Percentiles rank a stretch among this genome's conserved stretches.
Conservation (phyloP, 2,329 filamentous ascomycete genomes). For the Lachnellula cervina region DNA sequence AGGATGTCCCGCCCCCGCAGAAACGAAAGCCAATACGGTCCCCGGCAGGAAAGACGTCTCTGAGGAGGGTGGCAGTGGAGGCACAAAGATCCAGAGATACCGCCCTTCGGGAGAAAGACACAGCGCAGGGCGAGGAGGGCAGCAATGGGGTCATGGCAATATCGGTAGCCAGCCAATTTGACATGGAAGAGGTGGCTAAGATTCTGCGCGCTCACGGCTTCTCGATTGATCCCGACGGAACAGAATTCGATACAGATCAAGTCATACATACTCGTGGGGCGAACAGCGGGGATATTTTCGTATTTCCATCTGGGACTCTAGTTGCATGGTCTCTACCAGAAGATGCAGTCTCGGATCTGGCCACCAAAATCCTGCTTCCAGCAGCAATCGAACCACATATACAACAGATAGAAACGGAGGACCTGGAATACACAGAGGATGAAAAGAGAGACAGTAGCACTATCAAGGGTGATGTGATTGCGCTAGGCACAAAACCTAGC, state of each 20-base stretch:
- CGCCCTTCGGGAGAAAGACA: conserved; percentile 20
- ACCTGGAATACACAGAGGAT: conserved; percentile 83
- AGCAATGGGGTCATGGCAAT: conserved; percentile 48
- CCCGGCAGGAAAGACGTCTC: conserved; percentile 62
- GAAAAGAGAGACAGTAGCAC: conserved; percentile 64
- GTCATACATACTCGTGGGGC: conserved; percentile 58
- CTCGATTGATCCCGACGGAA: conserved; percentile 56
- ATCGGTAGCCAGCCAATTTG: conserved; percentile 59
- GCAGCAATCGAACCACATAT: conserved; percentile 73
- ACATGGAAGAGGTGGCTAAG: conserved; percentile 56
- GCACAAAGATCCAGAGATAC: conserved; percentile 60
- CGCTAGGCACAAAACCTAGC: conserved; percentile 71
- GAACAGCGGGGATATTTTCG: conserved; percentile 79
- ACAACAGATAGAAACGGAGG: conserved; percentile 73
- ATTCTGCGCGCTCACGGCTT: conserved; percentile 56
- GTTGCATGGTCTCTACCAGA: conserved; percentile 87
- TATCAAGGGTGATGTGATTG: conserved; percentile 83
- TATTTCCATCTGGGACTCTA: conserved; percentile 91
- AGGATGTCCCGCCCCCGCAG: conserved; percentile 11
- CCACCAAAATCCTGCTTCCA: conserved; percentile 66
- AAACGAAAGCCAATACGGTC: conserved; percentile 44
- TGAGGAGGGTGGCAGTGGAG: conserved; percentile 80
- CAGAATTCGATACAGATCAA: conserved; percentile 55
- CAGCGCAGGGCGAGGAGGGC: conserved; percentile 33
- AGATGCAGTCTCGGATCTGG: conserved; percentile 63